Base-by-base conservation (phyloP, 2,329 filamentous ascomycete genomes). In the Colletotrichum endophyticum region DNA sequence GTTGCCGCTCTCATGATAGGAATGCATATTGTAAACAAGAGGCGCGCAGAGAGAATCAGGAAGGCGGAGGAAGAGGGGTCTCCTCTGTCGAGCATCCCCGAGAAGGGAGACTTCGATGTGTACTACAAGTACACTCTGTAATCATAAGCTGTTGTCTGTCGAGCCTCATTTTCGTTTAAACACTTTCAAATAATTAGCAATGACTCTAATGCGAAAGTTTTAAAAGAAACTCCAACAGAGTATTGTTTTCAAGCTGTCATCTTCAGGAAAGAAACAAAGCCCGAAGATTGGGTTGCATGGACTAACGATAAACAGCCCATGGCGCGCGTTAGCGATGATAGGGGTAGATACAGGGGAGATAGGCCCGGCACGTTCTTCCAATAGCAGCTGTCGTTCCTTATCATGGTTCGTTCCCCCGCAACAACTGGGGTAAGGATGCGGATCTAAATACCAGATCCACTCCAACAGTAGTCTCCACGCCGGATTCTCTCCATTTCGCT, bases 11-110 rank as follows among this genome's bases (percentile, higher is more conserved):
- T 83, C 5, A 82, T 82, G 78, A 71, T 74, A 1, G 77, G 81
- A 9, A 80, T 84, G 13, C 79, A 79, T 16, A 66, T 82, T 22
- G 79, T 81, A 0, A 84, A 83, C 76, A 78, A 79, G 27, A 79
- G 80, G 66, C 83, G 83, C 16, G 79, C 79, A 2, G 34, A 61
- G 44, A 71, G 34, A 13, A 30, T 62, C 25, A 56, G 53, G 39
- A 53, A 68, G 28, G 66, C 53, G 12, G 66, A 56, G 28, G 39
- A 30, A 6, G 39, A 57, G 13, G 39, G 66, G 7, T 57, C 39
- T 15, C 39, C 66, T 3, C 39, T 68, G 8, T 27, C 11, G 25
- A 34, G 39, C 19, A 22, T 68, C 13, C 66, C 39, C n/a, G 66
- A 68, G 66, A 68, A 68, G 66, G 66, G 66, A 16, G 66, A 68